These are phyloP conservation scores for Aspergillus neoniger DNA, from an alignment of 2,329 filamentous ascomycete genomes.

Conservation along the genomic window DNA sequence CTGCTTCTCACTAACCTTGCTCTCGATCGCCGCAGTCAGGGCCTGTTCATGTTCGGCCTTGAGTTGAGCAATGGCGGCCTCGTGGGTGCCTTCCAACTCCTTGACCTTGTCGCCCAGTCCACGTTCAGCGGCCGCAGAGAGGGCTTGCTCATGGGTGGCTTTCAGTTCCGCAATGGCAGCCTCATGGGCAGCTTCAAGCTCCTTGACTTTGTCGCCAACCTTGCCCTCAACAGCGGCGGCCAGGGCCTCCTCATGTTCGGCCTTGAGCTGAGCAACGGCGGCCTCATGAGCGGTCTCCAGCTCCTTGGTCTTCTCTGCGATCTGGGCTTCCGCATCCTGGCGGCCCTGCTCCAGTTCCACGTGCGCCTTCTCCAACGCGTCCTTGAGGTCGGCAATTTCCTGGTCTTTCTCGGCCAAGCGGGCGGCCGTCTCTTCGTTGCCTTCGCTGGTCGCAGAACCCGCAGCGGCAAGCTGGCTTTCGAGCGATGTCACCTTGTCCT, in stretches of 20 bases:
- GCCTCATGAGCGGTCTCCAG: slow-evolving; percentile 32
- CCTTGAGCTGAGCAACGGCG: slow-evolving; percentile 25
- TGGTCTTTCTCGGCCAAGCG: slow-evolving; percentile 40
- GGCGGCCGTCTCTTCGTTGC: slow-evolving; percentile 26
- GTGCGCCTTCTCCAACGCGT: slow-evolving; percentile 36
- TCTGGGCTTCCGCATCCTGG: slow-evolving; percentile 21
- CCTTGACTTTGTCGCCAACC: slow-evolving; percentile 4
- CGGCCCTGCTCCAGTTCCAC: slow-evolving; percentile 34
- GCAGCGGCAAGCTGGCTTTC: slow-evolving; percentile 38
- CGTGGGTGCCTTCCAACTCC: slow-evolving; percentile 17
- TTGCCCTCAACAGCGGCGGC: not conserved
- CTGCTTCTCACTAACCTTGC: slow-evolving; percentile 27
- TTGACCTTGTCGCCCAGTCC: slow-evolving; percentile 36
- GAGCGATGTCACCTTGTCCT: slow-evolving; percentile 39
- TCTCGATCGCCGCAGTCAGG: slow-evolving; percentile 21
- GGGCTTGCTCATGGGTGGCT: not conserved
- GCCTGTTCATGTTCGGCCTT: slow-evolving; percentile 34
- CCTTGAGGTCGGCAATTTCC: slow-evolving; percentile 37
- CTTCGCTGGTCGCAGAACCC: slow-evolving; percentile 30
- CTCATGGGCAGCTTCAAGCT: slow-evolving; percentile 4
- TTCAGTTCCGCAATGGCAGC: not conserved
- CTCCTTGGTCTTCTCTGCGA: slow-evolving; percentile 30
- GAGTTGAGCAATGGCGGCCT: slow-evolving; percentile 27
- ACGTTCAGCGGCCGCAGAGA: not conserved
- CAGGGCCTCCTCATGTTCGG: slow-evolving; percentile 7